Conservation (phyloP, 257 asterid species). For the Gardenia jasminoides region DNA sequence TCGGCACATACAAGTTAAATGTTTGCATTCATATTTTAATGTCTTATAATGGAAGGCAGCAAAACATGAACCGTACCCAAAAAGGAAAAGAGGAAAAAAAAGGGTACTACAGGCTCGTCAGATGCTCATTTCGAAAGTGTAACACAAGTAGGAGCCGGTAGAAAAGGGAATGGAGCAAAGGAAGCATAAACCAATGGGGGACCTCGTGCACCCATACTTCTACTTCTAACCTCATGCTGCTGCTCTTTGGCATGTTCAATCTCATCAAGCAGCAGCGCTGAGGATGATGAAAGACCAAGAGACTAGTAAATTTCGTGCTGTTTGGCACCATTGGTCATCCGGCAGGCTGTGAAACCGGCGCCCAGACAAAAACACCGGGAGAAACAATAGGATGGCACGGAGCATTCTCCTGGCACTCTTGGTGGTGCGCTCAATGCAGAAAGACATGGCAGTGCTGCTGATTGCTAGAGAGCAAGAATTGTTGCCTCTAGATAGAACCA, state of each 20-base stretch:
- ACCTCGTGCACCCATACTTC: conserved; percentile 19
- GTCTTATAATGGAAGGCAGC: too few relatives aligned
- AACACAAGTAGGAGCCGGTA: conserved; percentile 83
- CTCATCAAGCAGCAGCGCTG: conserved; percentile 27
- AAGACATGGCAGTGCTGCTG: conserved; percentile 61
- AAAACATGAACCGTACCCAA: too few relatives aligned
- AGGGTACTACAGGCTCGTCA: background rate
- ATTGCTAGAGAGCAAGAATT: conserved; percentile 91
- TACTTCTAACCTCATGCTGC: conserved; percentile 28
- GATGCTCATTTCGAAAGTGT: conserved; percentile 2
- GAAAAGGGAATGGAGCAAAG: conserved; percentile 90
- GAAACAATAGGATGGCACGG: conserved; percentile 90
- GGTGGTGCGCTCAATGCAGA: conserved; percentile 60
- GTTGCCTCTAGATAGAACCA: conserved; percentile 93
- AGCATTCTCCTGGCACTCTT: conserved; percentile 85
- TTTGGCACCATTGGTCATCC: conserved; percentile 40
- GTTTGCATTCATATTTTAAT: too few relatives aligned
- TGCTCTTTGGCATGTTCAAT: conserved; percentile 21
- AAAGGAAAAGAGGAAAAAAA: background rate
- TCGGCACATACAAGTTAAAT: too few relatives aligned
- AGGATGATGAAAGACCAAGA: conserved; percentile 30
- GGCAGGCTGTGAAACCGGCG: conserved; percentile 63
- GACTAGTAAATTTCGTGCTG: conserved; percentile 24
- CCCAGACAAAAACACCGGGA: conserved; percentile 96
- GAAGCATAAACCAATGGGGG: conserved; percentile 96